These are phyloP conservation scores for Lineolata rhizophorae DNA, from an alignment of 495 filamentous ascomycete genomes.

Conservation along the genomic window DNA sequence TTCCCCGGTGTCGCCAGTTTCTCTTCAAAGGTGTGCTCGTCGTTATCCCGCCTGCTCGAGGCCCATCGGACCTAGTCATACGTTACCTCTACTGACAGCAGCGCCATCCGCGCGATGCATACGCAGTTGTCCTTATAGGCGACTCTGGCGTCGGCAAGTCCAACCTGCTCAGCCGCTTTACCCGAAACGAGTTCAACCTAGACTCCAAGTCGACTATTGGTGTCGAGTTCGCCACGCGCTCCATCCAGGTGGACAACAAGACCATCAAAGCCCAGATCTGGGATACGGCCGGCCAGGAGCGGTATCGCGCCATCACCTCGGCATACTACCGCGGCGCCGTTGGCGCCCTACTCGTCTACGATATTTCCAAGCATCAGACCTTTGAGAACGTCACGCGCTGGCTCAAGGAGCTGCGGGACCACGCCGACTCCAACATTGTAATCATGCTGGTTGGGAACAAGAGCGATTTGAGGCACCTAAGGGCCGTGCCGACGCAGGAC, in stretches of 20 bases:
- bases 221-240: conserved; percentile 96
- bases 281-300: conserved; percentile 98
- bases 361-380: conserved; percentile 98
- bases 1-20: conserved; percentile 39
- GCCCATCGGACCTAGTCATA: conserved; percentile 10
- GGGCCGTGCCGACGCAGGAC: conserved; percentile 95
- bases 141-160: conserved; percentile 99
- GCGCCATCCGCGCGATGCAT: too few relatives aligned
- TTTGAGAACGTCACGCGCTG: conserved; percentile 98
- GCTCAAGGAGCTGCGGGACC: conserved; percentile 96
- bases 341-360: conserved; percentile 93
- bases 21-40: conserved; percentile 99
- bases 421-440: conserved; percentile 97
- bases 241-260: conserved; percentile 97
- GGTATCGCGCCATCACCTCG: conserved; percentile 96
- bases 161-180: conserved; percentile 98
- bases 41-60: neutral
- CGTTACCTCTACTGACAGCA: conserved; percentile 9
- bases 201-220: conserved; percentile 99
- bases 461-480: conserved; percentile 96
- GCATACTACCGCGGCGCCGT: conserved; percentile 98
- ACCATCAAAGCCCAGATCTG: conserved; percentile 99
- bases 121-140: conserved; percentile 93
- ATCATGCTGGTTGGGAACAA: conserved; percentile 99
- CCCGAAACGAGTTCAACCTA: conserved; percentile 98